Conservation (phyloP, 2,329 filamentous ascomycete species). For the Nothopassalora personata region DNA sequence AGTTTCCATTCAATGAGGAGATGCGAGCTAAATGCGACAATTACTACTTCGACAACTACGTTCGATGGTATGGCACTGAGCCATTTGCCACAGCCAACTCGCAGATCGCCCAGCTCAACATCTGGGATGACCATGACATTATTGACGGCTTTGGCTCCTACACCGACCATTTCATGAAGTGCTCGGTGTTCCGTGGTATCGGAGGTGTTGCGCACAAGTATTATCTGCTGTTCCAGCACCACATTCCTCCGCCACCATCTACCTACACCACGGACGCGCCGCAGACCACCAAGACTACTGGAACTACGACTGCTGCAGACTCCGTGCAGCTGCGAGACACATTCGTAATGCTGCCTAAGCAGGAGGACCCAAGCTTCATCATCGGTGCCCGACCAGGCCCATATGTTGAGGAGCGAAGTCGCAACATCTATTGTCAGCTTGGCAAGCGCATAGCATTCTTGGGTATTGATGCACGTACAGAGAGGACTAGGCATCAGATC, state of each 20-base stretch:
- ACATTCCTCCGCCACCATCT: constrained; percentile 74
- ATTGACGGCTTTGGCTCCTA: constrained; percentile 63
- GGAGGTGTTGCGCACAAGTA: constrained; percentile 53
- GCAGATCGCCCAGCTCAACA: constrained; percentile 60
- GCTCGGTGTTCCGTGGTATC: constrained; percentile 60
- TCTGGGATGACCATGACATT: constrained; percentile 63
- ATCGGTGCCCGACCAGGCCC: constrained; percentile 63
- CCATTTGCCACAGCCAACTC: constrained; percentile 56
- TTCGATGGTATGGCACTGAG: constrained; percentile 64
- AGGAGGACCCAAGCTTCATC: constrained; percentile 68
- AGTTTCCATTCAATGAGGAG: constrained; percentile 60
- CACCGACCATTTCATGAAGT: constrained; percentile 62
- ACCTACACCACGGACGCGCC: constrained; percentile 76
- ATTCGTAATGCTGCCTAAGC: constrained; percentile 59
- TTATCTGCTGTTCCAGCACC: constrained; percentile 65
- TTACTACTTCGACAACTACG: constrained; percentile 59
- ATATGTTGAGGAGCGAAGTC: constrained; percentile 53
- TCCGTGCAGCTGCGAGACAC: constrained; percentile 67
- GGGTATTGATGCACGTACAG: constrained; percentile 57
- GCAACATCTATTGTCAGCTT: constrained; percentile 59
- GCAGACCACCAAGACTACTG: constrained; percentile 44
- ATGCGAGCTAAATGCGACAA: constrained; percentile 56
- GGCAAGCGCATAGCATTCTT: constrained; percentile 60
- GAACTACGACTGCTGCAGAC: constrained; percentile 53
- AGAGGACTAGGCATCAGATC: constrained; percentile 85